Percentiles rank a stretch among this genome's conserved stretches.
Evolutionary conservation across 1,284 basidiomycete genomes (phyloP).

Genomic region (Leccinum ponderosum): DNA sequence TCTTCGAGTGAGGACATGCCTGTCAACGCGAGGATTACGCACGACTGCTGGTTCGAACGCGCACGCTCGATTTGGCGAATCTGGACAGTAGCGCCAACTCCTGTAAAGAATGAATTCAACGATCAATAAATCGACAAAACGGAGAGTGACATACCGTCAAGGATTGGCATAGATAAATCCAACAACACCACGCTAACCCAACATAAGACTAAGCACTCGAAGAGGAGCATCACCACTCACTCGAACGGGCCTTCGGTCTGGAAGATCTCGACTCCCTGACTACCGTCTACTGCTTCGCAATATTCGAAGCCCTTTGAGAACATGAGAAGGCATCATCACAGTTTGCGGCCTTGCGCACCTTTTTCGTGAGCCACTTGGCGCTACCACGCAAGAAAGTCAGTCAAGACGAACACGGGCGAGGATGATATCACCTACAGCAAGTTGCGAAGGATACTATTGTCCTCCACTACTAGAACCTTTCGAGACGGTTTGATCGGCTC

Average conservation of each 20-base stretch:
- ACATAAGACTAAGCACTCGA: conserved; percentile 12
- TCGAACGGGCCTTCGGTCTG: conserved; percentile 69
- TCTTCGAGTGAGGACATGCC: conserved; percentile 93
- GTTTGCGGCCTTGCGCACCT: conserved; percentile 35
- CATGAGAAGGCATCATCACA: conserved; percentile 7
- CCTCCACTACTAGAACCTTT: conserved; percentile 80
- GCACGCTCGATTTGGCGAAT: conserved; percentile 79
- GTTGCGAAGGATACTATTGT: conserved; percentile 75
- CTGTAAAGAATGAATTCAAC: conserved; percentile 34
- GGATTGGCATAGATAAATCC: conserved; percentile 91
- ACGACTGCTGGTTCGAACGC: conserved; percentile 39
- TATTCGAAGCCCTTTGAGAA: conserved; percentile 68
- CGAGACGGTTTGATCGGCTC: conserved; percentile 42
- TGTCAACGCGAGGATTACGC: conserved; percentile 87
- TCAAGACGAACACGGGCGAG: neutral
- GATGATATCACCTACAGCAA: conserved; percentile 53
- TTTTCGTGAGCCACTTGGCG: conserved; percentile 80
- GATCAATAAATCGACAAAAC: neutral
- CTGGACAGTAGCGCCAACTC: conserved; percentile 79
- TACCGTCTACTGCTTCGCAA: conserved; percentile 80
- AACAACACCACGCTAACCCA: conserved; percentile 73
- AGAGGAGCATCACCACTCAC: conserved; percentile 46
- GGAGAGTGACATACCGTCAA: conserved; percentile 61
- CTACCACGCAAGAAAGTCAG: conserved; percentile 42
- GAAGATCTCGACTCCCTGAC: conserved; percentile 82